These are phyloP conservation scores for Taphrina flavorubra DNA, from an alignment of 1,139 yeast genomes.

Conservation along the genomic window DNA sequence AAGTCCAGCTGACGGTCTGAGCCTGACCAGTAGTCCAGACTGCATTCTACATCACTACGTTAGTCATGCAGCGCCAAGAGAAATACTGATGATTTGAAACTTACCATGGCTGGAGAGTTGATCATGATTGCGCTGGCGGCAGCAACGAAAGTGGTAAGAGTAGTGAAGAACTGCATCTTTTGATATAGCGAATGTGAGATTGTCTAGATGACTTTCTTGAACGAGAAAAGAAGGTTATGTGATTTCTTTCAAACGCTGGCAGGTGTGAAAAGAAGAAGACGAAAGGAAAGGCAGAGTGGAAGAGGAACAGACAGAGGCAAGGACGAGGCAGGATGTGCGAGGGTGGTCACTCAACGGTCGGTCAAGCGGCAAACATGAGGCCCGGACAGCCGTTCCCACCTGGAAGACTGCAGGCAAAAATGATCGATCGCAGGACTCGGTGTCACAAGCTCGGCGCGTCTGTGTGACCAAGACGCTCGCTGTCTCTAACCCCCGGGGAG, in stretches of 20 bases:
- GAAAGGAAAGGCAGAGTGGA: not conserved
- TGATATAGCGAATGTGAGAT: slow-evolving; percentile 6
- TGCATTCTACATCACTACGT: slow-evolving; percentile 1
- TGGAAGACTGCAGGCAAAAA: not conserved
- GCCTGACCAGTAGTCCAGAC: slow-evolving; percentile 30
- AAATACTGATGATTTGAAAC: not conserved
- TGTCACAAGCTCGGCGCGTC: slow-evolving; percentile 5
- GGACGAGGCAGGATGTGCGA: slow-evolving; percentile 1
- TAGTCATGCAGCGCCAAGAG: too few relatives aligned
- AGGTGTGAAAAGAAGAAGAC: not conserved
- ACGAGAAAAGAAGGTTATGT: not conserved
- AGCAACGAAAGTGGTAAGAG: slow-evolving; percentile 22
- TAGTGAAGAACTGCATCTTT: slow-evolving; percentile 30
- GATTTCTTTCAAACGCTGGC: not conserved
- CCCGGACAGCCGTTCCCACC: not conserved
- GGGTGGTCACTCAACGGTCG: not conserved
- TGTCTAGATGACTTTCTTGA: slow-evolving; percentile 1
- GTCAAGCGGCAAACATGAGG: not conserved
- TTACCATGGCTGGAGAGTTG: slow-evolving; percentile 31
- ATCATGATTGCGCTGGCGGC: slow-evolving; percentile 33
- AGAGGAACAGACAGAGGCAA: not conserved
- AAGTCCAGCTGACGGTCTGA: slow-evolving; percentile 34
- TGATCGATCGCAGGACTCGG: not conserved
- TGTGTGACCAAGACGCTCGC: not conserved
- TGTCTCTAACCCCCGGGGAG: not conserved